Base-by-base conservation (phyloP, 2,329 filamentous ascomycete genomes). In the Aurifilum marmelostoma region DNA sequence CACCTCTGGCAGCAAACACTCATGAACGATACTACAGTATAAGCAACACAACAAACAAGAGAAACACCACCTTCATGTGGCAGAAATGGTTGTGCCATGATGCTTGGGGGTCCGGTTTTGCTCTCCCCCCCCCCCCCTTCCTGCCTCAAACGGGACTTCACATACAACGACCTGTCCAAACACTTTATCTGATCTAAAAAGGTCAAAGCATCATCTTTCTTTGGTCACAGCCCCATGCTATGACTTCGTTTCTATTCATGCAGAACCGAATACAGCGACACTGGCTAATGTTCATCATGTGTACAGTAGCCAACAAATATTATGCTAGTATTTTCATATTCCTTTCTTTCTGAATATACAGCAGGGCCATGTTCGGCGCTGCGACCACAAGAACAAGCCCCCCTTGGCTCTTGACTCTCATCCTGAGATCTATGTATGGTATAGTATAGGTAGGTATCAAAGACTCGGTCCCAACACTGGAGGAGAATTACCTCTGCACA, bases 341-440 rank as follows among this genome's bases (percentile, higher is more conserved):
- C 24, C 52, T 56, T 27, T 32, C 18, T n/a, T 27, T 14, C 8
- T 56, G 52, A 18, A 32, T 18, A 29, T 11, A 37, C 32, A 59
- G 18, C 32, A 59, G 56, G 21, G 56, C 32, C 29, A 59, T n/a
- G 21, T 58, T 47, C 43, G 24, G 47, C 56, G 61, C 67, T 63
- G n/a, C 12, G 12, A 27, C 9, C n/a, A 37, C 56, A 54, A n/a
- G 52, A 66, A 68, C 65, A 34, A 56, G n/a, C n/a, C n/a, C 47
- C 54, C 47, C 47, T 29, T 39, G 24, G n/a, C n/a, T 43, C 43
- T 21, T 18, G n/a, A n/a, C 41, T 21, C 43, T 34, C 34, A 47
- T 21, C 66, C 63, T 43, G 37, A 62, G 12, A 54, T 70, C 63
- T 68, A 70, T 66, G n/a, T 68, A 70, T 66, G n/a, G 59, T 62